These are phyloP conservation scores for Colletotrichum filicis DNA, from an alignment of 2,329 filamentous ascomycete genomes.

Conservation along the genomic window DNA sequence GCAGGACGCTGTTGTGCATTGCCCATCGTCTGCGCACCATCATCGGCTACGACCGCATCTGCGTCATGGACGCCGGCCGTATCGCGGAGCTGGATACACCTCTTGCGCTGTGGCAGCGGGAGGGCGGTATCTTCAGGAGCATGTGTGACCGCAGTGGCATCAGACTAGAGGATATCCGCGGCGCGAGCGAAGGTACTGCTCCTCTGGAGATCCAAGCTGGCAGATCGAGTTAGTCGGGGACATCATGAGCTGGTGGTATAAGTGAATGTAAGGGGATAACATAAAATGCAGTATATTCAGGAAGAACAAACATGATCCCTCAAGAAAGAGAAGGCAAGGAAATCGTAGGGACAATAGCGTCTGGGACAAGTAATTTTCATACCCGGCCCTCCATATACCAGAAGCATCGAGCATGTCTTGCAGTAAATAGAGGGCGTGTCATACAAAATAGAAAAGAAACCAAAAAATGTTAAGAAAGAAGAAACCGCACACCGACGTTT, in stretches of 20 bases:
- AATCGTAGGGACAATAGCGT: neutral
- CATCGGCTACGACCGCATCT: slow-evolving; percentile 93
- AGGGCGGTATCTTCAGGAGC: slow-evolving; percentile 81
- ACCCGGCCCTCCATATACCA: neutral
- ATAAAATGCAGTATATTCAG: slow-evolving; percentile 28
- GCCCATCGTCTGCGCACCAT: slow-evolving; percentile 93
- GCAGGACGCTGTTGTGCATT: slow-evolving; percentile 91
- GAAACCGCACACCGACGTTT: neutral
- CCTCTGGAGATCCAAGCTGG: slow-evolving; percentile 18
- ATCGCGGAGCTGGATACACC: slow-evolving; percentile 91
- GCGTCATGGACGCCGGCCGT: slow-evolving; percentile 90
- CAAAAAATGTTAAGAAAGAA: neutral
- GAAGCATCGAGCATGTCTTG: neutral
- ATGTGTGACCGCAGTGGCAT: slow-evolving; percentile 95
- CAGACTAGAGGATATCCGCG: slow-evolving; percentile 62
- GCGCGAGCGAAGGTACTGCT: slow-evolving; percentile 51
- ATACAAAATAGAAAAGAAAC: neutral
- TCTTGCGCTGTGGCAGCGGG: slow-evolving; percentile 73
- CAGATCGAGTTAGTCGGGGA: slow-evolving; percentile 16
- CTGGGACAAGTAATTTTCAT: neutral
- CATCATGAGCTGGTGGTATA: too few relatives aligned
- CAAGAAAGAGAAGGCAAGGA: neutral
- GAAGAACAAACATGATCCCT: neutral
- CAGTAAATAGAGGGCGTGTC: neutral
- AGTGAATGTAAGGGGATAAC: slow-evolving; percentile 6